These are phyloP conservation scores for Tolypocladium capitatum DNA, from an alignment of 2,329 filamentous ascomycete species.

Conservation along the genomic window DNA sequence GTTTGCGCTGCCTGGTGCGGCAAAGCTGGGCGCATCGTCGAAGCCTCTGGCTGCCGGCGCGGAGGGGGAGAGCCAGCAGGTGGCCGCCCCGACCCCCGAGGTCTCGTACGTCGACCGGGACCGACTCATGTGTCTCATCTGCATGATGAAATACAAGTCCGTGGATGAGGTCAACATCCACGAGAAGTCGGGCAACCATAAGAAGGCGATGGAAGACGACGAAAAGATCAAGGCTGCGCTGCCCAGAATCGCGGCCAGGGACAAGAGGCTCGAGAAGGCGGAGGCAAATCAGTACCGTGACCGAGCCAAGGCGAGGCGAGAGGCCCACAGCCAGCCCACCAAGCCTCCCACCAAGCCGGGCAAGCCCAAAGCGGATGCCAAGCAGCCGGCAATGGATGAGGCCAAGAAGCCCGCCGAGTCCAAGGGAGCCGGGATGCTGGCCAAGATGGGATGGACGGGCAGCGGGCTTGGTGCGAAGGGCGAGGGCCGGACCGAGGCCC, in stretches of 20 bases:
- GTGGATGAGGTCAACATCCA: constrained; percentile 28
- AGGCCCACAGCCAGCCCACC: constrained; percentile 47
- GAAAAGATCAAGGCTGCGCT: constrained; percentile 36
- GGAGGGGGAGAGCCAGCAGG: constrained; percentile 4
- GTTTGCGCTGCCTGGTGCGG: constrained; percentile 17
- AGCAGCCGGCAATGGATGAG: constrained; percentile 9
- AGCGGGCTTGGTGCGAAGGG: constrained; percentile 51
- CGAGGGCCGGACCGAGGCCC: constrained; percentile 48
- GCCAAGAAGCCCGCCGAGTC: constrained; percentile 20
- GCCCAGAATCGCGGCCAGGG: constrained; percentile 22
- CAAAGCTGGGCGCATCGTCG: constrained; percentile 7
- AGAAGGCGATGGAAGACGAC: constrained; percentile 24
- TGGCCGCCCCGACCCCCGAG: background rate
- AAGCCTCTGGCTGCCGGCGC: background rate
- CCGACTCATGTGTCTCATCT: constrained; percentile 30
- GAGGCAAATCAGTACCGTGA: constrained; percentile 41
- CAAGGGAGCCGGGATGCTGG: constrained; percentile 53
- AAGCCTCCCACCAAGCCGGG: constrained; percentile 28
- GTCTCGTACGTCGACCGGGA: constrained; percentile 46
- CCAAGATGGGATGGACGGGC: constrained; percentile 64
- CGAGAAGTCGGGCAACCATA: constrained; percentile 28
- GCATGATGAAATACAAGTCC: constrained; percentile 33
- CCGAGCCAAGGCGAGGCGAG: constrained; percentile 52
- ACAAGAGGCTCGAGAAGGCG: constrained; percentile 23
- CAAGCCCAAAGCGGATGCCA: constrained; percentile 21